phyloP scores from a whole-genome alignment of 306 rosid genomes.

The Chamaecrista fasciculata region DNA sequence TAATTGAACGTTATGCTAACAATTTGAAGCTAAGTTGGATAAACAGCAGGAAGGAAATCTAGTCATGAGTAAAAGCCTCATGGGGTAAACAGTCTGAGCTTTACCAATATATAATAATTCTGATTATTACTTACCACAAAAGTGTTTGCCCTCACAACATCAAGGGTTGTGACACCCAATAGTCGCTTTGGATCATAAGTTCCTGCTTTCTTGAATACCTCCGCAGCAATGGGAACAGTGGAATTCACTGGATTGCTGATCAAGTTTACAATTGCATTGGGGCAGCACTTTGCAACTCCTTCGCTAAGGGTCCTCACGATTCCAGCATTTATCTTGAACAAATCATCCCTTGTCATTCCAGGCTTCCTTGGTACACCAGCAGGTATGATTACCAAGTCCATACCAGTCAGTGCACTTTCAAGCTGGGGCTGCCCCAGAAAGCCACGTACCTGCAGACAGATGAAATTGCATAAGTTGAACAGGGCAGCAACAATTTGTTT shows the following conservation, averaged over 20 bases:
- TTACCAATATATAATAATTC: not conserved
- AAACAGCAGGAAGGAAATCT: not conserved
- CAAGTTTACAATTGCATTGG: conserved; percentile 87
- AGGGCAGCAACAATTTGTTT: conserved; percentile 1
- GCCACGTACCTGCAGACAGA: conserved; percentile 68
- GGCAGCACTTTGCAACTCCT: conserved; percentile 79
- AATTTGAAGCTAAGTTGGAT: too few species aligned
- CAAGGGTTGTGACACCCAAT: conserved; percentile 90
- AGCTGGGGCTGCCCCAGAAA: conserved; percentile 86
- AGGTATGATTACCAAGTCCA: conserved; percentile 86
- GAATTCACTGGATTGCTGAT: conserved; percentile 97
- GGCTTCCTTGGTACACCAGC: conserved; percentile 97
- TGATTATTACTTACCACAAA: conserved; percentile 63
- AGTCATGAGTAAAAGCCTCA: not conserved
- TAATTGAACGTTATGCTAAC: too few species aligned
- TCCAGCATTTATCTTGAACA: conserved; percentile 91
- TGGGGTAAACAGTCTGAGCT: not conserved
- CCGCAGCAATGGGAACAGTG: conserved; percentile 92
- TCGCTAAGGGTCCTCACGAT: conserved; percentile 85
- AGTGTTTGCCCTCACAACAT: conserved; percentile 93
- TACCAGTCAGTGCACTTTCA: conserved; percentile 80
- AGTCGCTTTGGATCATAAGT: conserved; percentile 86
- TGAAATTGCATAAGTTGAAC: conserved; percentile 5
- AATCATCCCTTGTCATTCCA: conserved; percentile 97
- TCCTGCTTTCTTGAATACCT: conserved; percentile 92